These are phyloP conservation scores for Dinochytrium kinnereticum DNA, from an alignment of 371 early-diverging fungal species.

Conservation along the genomic window DNA sequence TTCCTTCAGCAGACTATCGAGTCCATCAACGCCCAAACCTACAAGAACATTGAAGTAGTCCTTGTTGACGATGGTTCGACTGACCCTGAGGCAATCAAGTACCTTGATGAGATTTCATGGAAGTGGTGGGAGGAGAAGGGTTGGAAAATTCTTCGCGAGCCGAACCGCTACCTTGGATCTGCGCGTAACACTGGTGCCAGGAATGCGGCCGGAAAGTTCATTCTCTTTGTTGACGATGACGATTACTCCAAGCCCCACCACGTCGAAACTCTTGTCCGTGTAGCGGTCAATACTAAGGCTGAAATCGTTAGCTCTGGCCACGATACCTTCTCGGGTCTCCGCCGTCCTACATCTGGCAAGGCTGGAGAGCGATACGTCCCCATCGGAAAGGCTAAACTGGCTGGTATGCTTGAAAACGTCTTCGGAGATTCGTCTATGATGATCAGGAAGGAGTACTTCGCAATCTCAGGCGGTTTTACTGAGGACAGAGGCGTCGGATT, in stretches of 20 bases:
- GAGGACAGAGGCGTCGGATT: conserved; percentile 47
- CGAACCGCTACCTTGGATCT: conserved; percentile 43
- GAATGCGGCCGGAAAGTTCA: conserved; percentile 42
- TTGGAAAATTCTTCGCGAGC: conserved; percentile 47
- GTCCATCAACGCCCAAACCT: conserved; percentile 39
- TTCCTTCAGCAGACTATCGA: conserved; percentile 41
- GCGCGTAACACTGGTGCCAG: conserved; percentile 46
- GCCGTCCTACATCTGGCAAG: conserved; percentile 16
- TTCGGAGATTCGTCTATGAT: conserved; percentile 45
- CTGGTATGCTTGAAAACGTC: conserved; percentile 47
- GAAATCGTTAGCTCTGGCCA: conserved; percentile 49
- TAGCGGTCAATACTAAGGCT: conserved; percentile 44
- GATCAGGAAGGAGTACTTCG: conserved; percentile 35
- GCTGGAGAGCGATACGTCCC: conserved; percentile 37
- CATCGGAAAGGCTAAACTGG: conserved; percentile 32
- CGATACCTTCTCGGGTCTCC: conserved; percentile 39
- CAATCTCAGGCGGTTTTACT: conserved; percentile 41
- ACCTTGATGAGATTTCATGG: conserved; percentile 42
- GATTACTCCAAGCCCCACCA: conserved; percentile 47
- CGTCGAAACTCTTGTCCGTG: conserved; percentile 43
- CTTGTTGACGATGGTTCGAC: conserved; percentile 47
- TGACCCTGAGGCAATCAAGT: conserved; percentile 34
- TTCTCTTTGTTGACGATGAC: conserved; percentile 50
- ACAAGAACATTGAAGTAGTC: conserved; percentile 46
- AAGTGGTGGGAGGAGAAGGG: conserved; percentile 45